These are phyloP conservation scores for Penicillium pancosmium DNA, from an alignment of 495 filamentous ascomycete genomes.

Conservation along the genomic window DNA sequence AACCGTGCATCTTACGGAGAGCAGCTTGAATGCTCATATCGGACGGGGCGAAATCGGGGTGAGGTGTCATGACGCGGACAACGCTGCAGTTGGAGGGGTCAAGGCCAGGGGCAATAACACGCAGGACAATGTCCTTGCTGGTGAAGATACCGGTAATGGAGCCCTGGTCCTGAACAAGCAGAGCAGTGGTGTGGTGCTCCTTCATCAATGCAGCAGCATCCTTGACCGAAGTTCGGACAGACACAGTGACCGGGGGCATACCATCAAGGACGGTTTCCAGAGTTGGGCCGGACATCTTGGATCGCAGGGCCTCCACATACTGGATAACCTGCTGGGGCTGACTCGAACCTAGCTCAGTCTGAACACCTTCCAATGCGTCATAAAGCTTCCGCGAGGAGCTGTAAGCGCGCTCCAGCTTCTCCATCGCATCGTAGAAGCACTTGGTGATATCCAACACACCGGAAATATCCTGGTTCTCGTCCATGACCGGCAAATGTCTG, in stretches of 20 bases:
- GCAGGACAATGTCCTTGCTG: slow-evolving; percentile 97
- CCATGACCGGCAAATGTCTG: slow-evolving; percentile 97
- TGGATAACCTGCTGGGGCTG: slow-evolving; percentile 99
- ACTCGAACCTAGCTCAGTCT: slow-evolving; percentile 93
- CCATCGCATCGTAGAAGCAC: slow-evolving; percentile 99
- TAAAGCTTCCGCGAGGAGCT: slow-evolving; percentile 95
- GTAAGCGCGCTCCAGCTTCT: slow-evolving; percentile 96
- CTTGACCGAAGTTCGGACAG: slow-evolving; percentile 91
- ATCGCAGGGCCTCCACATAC: slow-evolving; percentile 92
- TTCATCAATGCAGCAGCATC: slow-evolving; percentile 96
- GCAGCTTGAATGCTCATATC: slow-evolving; percentile 99
- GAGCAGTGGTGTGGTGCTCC: slow-evolving; percentile 95
- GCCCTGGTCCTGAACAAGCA: slow-evolving; percentile 94
- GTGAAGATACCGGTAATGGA: slow-evolving; percentile 99
- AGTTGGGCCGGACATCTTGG: slow-evolving; percentile 97
- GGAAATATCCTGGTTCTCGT: slow-evolving; percentile 98
- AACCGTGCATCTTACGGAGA: slow-evolving; percentile 97
- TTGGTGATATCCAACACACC: slow-evolving; percentile 99
- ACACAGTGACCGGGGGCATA: slow-evolving; percentile 89
- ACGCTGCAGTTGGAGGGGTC: slow-evolving; percentile 96
- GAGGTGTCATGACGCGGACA: slow-evolving; percentile 97
- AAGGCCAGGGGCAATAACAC: slow-evolving; percentile 95
- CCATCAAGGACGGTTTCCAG: slow-evolving; percentile 93
- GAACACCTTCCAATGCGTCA: slow-evolving; percentile 97
- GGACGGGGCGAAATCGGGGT: slow-evolving; percentile 96